Evolutionary conservation across 2,329 filamentous ascomycete species (phyloP).

Genomic region (Graphium sp.): DNA sequence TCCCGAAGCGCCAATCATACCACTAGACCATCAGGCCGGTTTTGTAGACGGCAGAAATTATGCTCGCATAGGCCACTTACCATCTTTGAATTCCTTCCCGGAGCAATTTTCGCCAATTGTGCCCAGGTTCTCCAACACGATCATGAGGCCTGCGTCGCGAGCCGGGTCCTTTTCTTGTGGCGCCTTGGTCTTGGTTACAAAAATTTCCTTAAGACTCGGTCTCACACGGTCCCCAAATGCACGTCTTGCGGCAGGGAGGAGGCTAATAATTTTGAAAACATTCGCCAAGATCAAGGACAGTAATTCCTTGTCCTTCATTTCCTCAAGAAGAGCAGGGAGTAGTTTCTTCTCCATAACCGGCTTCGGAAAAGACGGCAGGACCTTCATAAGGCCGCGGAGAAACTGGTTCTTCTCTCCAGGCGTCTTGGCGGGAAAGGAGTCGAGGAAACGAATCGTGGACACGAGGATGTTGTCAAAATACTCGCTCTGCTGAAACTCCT

Average conservation of each 20-base stretch:
- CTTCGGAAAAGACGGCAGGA: conserved; percentile 81
- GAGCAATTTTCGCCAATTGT: conserved; percentile 65
- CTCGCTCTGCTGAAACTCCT: conserved; percentile 84
- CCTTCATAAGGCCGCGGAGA: conserved; percentile 71
- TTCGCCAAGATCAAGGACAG: conserved; percentile 78
- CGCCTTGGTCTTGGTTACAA: conserved; percentile 44
- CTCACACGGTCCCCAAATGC: conserved; percentile 75
- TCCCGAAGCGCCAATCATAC: too few species aligned
- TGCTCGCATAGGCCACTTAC: conserved; percentile 32
- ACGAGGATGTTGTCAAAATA: conserved; percentile 97
- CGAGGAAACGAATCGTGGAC: conserved; percentile 88
- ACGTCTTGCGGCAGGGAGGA: conserved; percentile 55
- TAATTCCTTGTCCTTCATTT: conserved; percentile 83
- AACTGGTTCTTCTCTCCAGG: conserved; percentile 82
- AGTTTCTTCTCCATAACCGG: conserved; percentile 93
- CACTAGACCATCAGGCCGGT: too few species aligned
- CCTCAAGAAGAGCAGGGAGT: conserved; percentile 73
- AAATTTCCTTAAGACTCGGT: conserved; percentile 71
- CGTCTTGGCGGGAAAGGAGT: conserved; percentile 81
- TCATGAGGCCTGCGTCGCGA: conserved; percentile 80
- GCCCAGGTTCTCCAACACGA: conserved; percentile 70
- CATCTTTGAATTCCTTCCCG: conserved; percentile 89
- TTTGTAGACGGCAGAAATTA: too few species aligned
- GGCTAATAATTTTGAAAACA: conserved; percentile 73
- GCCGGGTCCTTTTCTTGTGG: conserved; percentile 60